Conservation (phyloP, 345 rosid genomes). For the Viola odorata region DNA sequence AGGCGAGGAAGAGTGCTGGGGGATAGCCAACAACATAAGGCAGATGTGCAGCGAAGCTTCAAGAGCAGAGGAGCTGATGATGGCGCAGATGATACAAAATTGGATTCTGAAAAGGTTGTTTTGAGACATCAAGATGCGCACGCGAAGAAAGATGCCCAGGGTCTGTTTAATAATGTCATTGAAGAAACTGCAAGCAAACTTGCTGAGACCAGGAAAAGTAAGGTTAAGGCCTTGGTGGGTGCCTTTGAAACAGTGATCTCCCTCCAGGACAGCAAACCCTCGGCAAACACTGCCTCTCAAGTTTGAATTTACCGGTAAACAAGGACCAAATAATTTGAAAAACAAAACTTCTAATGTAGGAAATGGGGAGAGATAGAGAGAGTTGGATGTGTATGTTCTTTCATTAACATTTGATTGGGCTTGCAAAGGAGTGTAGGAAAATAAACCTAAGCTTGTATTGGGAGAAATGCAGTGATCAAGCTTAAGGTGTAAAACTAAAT, state of each 20-base stretch:
- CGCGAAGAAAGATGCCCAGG: conserved; percentile 51
- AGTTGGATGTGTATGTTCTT: conserved; percentile 3
- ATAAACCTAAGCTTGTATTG: conserved; percentile 22
- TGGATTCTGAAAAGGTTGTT: conserved; percentile 40
- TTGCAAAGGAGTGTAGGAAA: conserved; percentile 14
- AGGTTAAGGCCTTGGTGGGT: conserved; percentile 93
- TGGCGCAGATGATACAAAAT: conserved; percentile 14
- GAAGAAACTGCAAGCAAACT: conserved; percentile 94
- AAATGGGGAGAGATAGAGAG: background rate
- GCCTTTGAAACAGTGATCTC: conserved; percentile 96
- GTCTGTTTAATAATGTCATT: conserved; percentile 70
- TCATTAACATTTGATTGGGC: conserved; percentile 10
- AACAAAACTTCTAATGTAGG: background rate
- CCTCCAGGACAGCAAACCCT: conserved; percentile 54
- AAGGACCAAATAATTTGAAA: background rate
- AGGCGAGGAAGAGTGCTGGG: conserved; percentile 46
- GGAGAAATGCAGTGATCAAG: conserved; percentile 9
- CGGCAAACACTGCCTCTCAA: conserved; percentile 15
- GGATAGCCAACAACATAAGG: conserved; percentile 30
- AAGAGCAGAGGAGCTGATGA: conserved; percentile 39
- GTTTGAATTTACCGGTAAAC: background rate
- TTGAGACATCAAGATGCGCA: conserved; percentile 67
- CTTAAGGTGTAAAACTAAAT: conserved; percentile 11
- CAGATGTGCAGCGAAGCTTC: conserved; percentile 32
- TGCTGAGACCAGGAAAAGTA: conserved; percentile 72